Percentiles rank a stretch among this genome's conserved stretches.
Evolutionary conservation across 1,139 yeast genomes (phyloP).

Genomic region (Sporopachydermia cereana): DNA sequence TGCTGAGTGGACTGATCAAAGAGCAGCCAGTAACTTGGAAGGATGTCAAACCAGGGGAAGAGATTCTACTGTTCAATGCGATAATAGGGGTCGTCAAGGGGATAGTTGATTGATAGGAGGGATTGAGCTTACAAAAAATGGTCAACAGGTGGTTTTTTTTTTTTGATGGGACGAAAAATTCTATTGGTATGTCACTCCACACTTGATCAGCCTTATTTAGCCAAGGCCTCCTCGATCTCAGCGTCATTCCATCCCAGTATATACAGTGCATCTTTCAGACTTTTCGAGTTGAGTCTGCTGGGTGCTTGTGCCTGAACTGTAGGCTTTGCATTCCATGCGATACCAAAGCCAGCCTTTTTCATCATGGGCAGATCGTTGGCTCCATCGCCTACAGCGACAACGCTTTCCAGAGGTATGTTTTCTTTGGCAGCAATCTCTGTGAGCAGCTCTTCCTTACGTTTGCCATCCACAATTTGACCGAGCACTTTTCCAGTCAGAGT

Average conservation of each 20-base stretch:
- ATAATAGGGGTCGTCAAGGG: constrained; percentile 74
- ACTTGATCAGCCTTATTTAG: constrained; percentile 2
- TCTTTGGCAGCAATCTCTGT: constrained; percentile 55
- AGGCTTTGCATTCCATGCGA: constrained; percentile 98
- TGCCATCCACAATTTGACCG: constrained; percentile 83
- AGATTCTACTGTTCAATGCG: constrained; percentile 66
- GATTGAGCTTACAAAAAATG: no score
- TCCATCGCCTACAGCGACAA: constrained; percentile 92
- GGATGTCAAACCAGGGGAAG: constrained; percentile 48
- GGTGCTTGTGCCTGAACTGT: constrained; percentile 79
- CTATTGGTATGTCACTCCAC: background rate
- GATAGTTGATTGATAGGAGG: constrained; percentile 19
- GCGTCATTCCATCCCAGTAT: constrained; percentile 63
- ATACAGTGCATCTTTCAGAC: constrained; percentile 64
- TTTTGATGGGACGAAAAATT: no score
- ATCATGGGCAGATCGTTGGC: constrained; percentile 94
- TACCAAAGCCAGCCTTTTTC: constrained; percentile 84
- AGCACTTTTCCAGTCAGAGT: constrained; percentile 39
- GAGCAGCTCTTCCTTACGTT: constrained; percentile 65
- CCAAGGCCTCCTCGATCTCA: constrained; percentile 32
- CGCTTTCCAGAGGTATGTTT: constrained; percentile 38
- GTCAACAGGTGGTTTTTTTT: no score
- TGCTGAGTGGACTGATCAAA: constrained; percentile 41
- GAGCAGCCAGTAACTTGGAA: constrained; percentile 40
- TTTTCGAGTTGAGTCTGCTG: constrained; percentile 57